Conservation (phyloP, 129 eudicot species). For the Flaveria ramosissima region DNA sequence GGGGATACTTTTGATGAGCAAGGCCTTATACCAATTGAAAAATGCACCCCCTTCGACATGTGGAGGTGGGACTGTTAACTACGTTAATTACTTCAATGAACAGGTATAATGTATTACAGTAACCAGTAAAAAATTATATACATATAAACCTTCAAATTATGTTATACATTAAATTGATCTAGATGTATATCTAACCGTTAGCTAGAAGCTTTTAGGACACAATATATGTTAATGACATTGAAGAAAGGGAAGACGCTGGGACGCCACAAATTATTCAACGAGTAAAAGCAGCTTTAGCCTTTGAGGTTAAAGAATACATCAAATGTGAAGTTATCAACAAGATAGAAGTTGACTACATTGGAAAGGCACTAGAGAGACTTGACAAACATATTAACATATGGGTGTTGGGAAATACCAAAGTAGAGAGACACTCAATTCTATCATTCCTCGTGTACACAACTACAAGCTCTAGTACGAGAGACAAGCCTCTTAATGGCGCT, state of each 20-base stretch:
- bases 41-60: conserved; percentile 81
- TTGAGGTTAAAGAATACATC: conserved; percentile 73
- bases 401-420: conserved; percentile 59
- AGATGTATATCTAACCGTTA: neutral
- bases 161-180: too few relatives aligned
- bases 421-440: conserved; percentile 55
- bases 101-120: conserved; percentile 26
- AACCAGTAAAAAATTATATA: too few relatives aligned
- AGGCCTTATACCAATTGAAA: conserved; percentile 52
- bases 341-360: conserved; percentile 45
- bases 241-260: conserved; percentile 93
- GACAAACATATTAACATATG: conserved; percentile 38
- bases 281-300: conserved; percentile 69
- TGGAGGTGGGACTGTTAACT: conserved; percentile 89
- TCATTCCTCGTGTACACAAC: conserved; percentile 64
- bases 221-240: conserved; percentile 54
- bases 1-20: conserved; percentile 72
- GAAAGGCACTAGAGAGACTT: conserved; percentile 57
- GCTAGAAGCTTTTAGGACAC: conserved; percentile 54
- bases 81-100: conserved; percentile 60
- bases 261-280: conserved; percentile 73
- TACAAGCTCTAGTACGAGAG: conserved; percentile 29
- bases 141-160: too few relatives aligned
- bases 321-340: conserved; percentile 44
- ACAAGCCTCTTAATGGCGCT: conserved; percentile 71